Evolutionary conservation across 345 rosid species (phyloP), one percentile per base, ranked within the genome.

Genomic region (Theobroma cacao): DNA sequence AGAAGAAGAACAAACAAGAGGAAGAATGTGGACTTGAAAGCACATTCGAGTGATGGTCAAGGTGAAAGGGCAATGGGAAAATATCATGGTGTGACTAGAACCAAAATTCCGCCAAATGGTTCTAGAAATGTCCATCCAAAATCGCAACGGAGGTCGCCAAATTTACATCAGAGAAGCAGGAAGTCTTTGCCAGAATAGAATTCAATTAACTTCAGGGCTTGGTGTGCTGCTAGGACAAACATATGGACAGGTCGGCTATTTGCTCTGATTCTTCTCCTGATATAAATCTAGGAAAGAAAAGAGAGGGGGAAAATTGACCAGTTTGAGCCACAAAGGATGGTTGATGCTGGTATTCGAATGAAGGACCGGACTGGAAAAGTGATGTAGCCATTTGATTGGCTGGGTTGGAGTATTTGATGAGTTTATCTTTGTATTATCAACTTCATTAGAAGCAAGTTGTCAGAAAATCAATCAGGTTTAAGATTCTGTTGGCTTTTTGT

Each of bases 51-150:
- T 52, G 73, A 61, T 62, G 43, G 7, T 65, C 73, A 68, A 43
- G 69, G 82, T 59, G 79, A 75, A 74, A 82, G 58, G 48, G 71
- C 72, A 41, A 50, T 33, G 6, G 52, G 80, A 52, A 78, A 74
- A 62, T 12, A 45, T 34, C 26, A 0, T 33, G 26, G 41, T 38
- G 14, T 24, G n/a, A 48, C 59, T 22, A 76, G n/a, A 55, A 50
- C 63, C 61, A 38, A 58, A 31, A 10, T 34, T 47, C 72, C 67
- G 3, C 72, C 30, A 34, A 72, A 50, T 28, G 48, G 13, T 73
- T 26, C 80, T 7, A 59, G 76, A 26, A 65, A 38, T 53, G 33
- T 53, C 73, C 74, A 17, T 26, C 0, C 41, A 45, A 61, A 34
- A 28, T 75, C 58, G 13, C 53, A 28, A 60, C 56, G 17, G 38